These are phyloP conservation scores for Boletus mariae DNA, from an alignment of 1,284 basidiomycete genomes.

Conservation along the genomic window DNA sequence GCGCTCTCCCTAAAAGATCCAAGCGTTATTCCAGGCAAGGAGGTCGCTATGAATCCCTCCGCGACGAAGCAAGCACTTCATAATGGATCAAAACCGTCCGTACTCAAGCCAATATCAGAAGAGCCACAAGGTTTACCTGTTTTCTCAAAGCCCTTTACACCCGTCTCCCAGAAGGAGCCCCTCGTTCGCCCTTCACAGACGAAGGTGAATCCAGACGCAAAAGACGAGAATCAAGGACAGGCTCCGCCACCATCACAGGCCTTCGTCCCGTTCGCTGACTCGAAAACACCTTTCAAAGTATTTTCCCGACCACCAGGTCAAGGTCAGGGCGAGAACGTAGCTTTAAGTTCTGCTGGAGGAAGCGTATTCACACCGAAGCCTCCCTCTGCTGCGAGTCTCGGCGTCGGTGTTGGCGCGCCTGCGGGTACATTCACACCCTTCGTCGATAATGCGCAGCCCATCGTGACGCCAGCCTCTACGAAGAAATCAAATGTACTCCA, in stretches of 20 bases:
- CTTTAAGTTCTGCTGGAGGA: conserved; percentile 13
- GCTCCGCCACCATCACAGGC: conserved; percentile 22
- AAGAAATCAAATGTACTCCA: conserved; percentile 25
- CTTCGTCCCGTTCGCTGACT: conserved; percentile 53
- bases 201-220: conserved; percentile 20
- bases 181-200: conserved; percentile 27
- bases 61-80: conserved; percentile 17
- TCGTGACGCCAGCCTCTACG: conserved; percentile 23
- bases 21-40: conserved; percentile 25
- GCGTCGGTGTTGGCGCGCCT: conserved; percentile 5
- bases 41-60: conserved; percentile 12
- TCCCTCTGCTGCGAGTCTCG: conserved; percentile 17
- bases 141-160: conserved; percentile 62
- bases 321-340: conserved; percentile 37
- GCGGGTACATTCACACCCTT: conserved; percentile 43
- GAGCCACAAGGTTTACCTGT: conserved; percentile 37
- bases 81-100: conserved; percentile 27
- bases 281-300: conserved; percentile 63
- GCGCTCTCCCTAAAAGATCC: conserved; percentile 39
- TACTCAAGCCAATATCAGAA: conserved; percentile 30
- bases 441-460: conserved; percentile 38
- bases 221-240: conserved; percentile 17
- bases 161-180: conserved; percentile 41
- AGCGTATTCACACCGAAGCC: conserved; percentile 44
- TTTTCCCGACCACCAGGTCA: conserved; percentile 59